phyloP scores from a whole-genome alignment of 768 basidiomycete genomes.

The Tricholoma terreum region DNA sequence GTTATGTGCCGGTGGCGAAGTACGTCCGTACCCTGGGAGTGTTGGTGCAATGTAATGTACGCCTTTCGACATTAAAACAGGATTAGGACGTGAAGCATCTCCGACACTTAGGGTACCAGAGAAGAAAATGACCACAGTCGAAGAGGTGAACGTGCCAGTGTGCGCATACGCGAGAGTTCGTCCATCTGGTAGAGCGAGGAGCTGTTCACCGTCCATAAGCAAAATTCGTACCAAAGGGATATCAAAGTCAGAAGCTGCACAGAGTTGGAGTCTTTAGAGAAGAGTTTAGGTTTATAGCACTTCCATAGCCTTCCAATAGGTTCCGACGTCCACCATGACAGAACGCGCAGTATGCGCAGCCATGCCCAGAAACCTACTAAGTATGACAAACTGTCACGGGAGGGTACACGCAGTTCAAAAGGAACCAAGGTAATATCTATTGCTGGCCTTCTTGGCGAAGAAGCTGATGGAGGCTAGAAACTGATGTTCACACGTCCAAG shows the following conservation, averaged over 20 bases:
- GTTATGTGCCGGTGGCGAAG: constrained; percentile 27
- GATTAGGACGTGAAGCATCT: constrained; percentile 17
- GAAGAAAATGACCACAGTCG: constrained; percentile 38
- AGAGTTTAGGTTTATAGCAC: no score
- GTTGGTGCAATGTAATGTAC: constrained; percentile 38
- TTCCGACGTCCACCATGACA: no score
- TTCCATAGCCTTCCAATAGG: no score
- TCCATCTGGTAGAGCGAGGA: constrained; percentile 18
- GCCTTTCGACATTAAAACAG: constrained; percentile 22
- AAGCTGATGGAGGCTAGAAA: no score
- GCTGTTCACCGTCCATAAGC: constrained; percentile 10
- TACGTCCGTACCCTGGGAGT: constrained; percentile 47
- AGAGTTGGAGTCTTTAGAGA: no score
- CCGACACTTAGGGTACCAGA: constrained; percentile 40
- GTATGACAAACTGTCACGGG: no score
- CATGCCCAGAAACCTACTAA: no score
- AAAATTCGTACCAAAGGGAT: no score
- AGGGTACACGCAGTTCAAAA: no score
- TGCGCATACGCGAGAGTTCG: constrained; percentile 41
- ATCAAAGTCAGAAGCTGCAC: not conserved
- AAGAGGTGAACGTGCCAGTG: constrained; percentile 32
- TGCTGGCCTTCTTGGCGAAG: no score
- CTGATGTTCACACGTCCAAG: not conserved
- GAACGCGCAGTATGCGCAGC: no score
- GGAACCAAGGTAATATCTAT: no score